Conservation (phyloP, 2,329 filamentous ascomycete species). For the Penicillium sp. region DNA sequence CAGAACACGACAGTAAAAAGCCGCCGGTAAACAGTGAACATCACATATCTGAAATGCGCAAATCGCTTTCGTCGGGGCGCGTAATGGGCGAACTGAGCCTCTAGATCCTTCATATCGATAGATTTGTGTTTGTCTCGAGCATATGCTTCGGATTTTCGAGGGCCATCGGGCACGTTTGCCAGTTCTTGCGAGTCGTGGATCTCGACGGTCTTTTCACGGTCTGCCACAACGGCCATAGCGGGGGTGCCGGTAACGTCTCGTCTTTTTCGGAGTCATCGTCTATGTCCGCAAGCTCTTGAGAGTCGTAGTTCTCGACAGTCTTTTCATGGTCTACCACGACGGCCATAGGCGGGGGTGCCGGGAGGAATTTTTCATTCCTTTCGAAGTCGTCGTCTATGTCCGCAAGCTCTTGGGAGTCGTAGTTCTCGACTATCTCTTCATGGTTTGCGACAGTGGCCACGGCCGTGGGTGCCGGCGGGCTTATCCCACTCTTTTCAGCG, state of each 20-base stretch:
- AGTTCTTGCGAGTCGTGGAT: constrained; percentile 4
- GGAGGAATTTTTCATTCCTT: too few species aligned
- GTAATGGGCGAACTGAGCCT: constrained; percentile 7
- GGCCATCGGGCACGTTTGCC: too few species aligned
- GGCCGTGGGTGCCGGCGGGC: constrained; percentile 7
- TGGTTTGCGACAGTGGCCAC: constrained; percentile 8
- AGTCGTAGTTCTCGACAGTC: neutral
- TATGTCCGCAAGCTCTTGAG: constrained; percentile 1
- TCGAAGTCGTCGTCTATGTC: too few species aligned
- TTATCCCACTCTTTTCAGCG: constrained; percentile 11
- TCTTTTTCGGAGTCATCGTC: constrained; percentile 10
- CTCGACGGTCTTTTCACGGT: neutral
- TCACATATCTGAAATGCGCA: constrained; percentile 12
- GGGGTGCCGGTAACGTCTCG: constrained; percentile 5
- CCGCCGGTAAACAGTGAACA: constrained; percentile 37
- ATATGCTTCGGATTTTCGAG: too few species aligned
- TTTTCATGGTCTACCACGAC: too few species aligned
- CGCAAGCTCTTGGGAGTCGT: constrained; percentile 4
- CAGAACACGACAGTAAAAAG: constrained; percentile 42
- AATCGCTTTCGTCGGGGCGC: constrained; percentile 12
- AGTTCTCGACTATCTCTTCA: neutral
- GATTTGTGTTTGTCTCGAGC: neutral
- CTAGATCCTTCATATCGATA: constrained; percentile 9
- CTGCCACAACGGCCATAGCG: constrained; percentile 9
- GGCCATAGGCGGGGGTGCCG: too few species aligned